Percentiles rank a stretch among this genome's conserved stretches.
Conservation (phyloP, 306 rosid species). For the Sesbania bispinosa region DNA sequence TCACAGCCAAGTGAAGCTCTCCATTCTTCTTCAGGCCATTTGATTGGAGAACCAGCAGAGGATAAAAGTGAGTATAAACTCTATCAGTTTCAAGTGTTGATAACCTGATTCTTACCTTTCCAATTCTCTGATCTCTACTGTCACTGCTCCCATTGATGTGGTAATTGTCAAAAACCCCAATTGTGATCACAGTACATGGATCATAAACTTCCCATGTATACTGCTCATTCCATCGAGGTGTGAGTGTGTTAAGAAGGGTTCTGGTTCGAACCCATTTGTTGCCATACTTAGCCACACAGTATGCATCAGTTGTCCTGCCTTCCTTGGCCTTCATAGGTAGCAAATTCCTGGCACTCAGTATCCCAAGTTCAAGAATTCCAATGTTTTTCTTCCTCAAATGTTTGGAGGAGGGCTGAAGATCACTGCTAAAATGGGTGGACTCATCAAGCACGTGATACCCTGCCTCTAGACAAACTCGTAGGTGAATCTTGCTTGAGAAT, state of each 20-base stretch:
- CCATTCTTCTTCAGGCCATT: constrained; percentile 83
- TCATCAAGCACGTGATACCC: constrained; percentile 98
- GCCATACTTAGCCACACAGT: constrained; percentile 94
- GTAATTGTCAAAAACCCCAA: constrained; percentile 76
- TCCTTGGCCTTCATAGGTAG: constrained; percentile 79
- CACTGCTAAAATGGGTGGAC: constrained; percentile 89
- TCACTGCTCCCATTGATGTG: constrained; percentile 63
- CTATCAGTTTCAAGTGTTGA: constrained; percentile 84
- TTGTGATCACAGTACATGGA: constrained; percentile 84
- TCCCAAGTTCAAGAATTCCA: constrained; percentile 89
- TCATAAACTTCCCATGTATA: constrained; percentile 92
- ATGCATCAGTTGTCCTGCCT: constrained; percentile 74
- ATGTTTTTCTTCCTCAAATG: constrained; percentile 56
- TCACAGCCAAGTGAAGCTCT: constrained; percentile 86
- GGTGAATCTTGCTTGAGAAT: constrained; percentile 89
- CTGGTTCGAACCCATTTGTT: constrained; percentile 93
- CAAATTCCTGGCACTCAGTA: constrained; percentile 74
- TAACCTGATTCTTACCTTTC: constrained; percentile 85
- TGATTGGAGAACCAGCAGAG: constrained; percentile 65
- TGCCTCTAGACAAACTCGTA: constrained; percentile 55
- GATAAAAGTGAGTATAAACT: constrained; percentile 82
- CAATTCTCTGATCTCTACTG: constrained; percentile 69
- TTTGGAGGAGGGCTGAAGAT: constrained; percentile 84
- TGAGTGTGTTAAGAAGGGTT: constrained; percentile 68
- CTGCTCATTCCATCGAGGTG: constrained; percentile 97